Base-by-base conservation (phyloP, 768 basidiomycete species). In the Cystofilobasidium macerans region DNA sequence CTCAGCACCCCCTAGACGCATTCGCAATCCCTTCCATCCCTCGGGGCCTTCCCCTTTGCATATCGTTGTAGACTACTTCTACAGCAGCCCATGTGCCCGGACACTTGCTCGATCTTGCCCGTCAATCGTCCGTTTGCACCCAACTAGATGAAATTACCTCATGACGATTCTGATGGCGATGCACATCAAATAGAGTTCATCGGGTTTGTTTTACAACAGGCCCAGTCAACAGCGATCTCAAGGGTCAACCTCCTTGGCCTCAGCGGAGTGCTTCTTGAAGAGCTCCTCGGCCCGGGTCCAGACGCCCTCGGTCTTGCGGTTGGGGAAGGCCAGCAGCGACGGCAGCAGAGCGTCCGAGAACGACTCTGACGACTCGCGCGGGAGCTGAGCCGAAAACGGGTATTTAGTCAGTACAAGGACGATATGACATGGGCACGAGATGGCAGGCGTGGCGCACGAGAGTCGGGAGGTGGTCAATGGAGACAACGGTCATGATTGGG, bases 401-500 rank as follows among this genome's bases (percentile, higher is more conserved):
- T 26, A n/a, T n/a, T n/a, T 24, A 47, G 48, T 33, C 26, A 38
- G 64, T n/a, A 22, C 57, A 16, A 6, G n/a, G 40, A 20, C 24
- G 20, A n/a, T 42, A 33, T 1, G 30, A 33, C 14, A 43, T 43
- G 43, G 40, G 57, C 16, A 26, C n/a, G n/a, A n/a, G 45, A n/a
- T 8, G 48, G 30, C 26, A 40, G 40, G 18, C 3, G 36, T 13
- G 35, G 70, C 76, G 64, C 60, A 77, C 76, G 66, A 98, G 79
- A 32, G 94, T 95, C 13, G 95, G 95, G 69, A 98, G 80, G 74
- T 98, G 94, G 78, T 98, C 95, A 69, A 99, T 98, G 18, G 95
- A 92, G 70, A 95, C 84, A 69, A 98, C 88, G 9, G 84, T 85
- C 70, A 97, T 76, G 12, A 84, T 76, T 9, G 88, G 86, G 65